Base-by-base conservation (phyloP, 257 asterid species). In the Verbascum thapsus region DNA sequence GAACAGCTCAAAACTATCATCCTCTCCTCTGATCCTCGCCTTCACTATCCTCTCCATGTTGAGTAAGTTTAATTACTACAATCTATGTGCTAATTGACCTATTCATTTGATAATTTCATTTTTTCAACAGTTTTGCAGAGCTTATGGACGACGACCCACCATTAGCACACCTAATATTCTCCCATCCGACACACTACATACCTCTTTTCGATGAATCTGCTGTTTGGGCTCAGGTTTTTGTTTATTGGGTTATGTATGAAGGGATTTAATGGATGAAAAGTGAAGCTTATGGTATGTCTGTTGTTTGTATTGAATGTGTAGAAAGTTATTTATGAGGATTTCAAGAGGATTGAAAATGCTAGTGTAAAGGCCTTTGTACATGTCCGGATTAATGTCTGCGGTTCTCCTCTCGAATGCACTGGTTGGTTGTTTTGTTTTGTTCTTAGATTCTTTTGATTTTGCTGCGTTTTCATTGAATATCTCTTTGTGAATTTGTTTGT, bases 341-440 rank as follows among this genome's bases (percentile, higher is more conserved):
- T 81, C 74, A 72, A 66, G 79, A 64, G 63, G 54, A 53, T 58
- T 61, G 90, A 79, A 45, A 74, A 74, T 72, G 94, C 96, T 43
- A 78, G 95, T 59, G 79, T 89, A 48, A 94, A 94, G 85, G 76
- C 74, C 32, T 63, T 57, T 69, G 80, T 85, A 20, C 97, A 87
- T 76, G 88, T 90, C 18, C 91, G 99, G 66, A 74, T 94, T 53
- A 80, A 85, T 75, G 69, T 81, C 66, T 74, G 83, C 18, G 97
- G 99, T 62, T 94, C 99, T 78, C 97, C 99, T 74, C 96, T 92
- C 3, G 94, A 92, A 79, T 89, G 80, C 83, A 86, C 94, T 34
- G 99, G 99, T 92, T 63, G 4, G 91, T 76, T 62, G 8, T 41
- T 66, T 70, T 44, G 13, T 57, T 61, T 18, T 64, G 34, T 35